A percentile compares a stretch with the other conserved stretches of the same genome.
Conservation (phyloP, 441 rosid species). For the Jatropha multifida region DNA sequence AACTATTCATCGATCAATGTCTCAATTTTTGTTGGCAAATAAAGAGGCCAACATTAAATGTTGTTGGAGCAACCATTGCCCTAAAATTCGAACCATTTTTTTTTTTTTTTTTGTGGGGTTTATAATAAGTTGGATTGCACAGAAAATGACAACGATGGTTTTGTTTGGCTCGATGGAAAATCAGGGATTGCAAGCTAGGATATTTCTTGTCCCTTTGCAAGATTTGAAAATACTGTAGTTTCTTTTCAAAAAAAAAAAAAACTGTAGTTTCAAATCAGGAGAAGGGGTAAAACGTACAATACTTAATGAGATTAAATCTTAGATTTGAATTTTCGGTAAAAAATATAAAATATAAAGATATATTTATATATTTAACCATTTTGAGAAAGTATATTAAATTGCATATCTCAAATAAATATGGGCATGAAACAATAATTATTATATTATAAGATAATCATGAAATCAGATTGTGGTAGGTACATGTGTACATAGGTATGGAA, state of each 20-base stretch:
- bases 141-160: neutral
- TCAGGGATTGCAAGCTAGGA: neutral
- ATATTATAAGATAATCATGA: too few relatives aligned
- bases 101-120: neutral
- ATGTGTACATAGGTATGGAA: too few relatives aligned
- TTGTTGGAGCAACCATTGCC: neutral
- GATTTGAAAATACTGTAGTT: neutral
- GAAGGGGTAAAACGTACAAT: neutral
- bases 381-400: too few relatives aligned
- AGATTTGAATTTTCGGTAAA: too few relatives aligned
- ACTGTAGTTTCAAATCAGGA: neutral
- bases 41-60: neutral
- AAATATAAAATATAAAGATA: too few relatives aligned
- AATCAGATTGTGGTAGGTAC: too few relatives aligned
- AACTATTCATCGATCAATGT: neutral
- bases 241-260: neutral
- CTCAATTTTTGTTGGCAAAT: neutral
- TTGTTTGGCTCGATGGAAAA: slow-evolving; percentile 10
- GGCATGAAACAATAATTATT: too few relatives aligned
- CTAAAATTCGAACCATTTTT: neutral
- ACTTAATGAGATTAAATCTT: too few relatives aligned
- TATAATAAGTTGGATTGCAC: too few relatives aligned
- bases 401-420: too few relatives aligned
- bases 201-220: neutral
- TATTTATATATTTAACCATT: too few relatives aligned